Base-by-base conservation (phyloP, 2,329 filamentous ascomycete species). In the Sporothrix euskadiensis region DNA sequence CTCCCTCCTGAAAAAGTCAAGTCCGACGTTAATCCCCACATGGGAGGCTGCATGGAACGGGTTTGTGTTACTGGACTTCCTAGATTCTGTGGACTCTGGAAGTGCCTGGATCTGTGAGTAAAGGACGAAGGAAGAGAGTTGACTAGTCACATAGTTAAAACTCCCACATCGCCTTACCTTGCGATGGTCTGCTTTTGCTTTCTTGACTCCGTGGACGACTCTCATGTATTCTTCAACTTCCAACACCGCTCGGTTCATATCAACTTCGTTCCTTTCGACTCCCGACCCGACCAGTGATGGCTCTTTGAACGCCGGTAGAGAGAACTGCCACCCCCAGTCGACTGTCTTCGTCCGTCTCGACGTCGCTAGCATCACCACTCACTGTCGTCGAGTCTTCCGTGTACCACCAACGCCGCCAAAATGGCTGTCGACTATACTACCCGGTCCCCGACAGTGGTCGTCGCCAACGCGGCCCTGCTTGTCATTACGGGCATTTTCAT, bases 401-500 rank as follows among this genome's bases (percentile, higher is more conserved):
- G 26, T 26, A 65, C 22, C 54, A 32, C 22, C 54, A 32, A 26
- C 22, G 30, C 26, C n/a, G 9, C 35, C 61, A 56, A 41, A 30
- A 35, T 30, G 26, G 26, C 59, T 19, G 57, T 71, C 39, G 47
- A 61, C 56, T 71, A 71, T 35, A 9, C 49, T 1, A 39, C 57
- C 5, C 57, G 70, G 32, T 32, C 26, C n/a, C 4, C 44, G 30
- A 71, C 70, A 4, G 70, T 71, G 19, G 44, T 71, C 12, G 16
- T 56, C 22, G 32, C 57, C 57, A 71, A 71, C 26, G 59, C 47
- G 4, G 57, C 35, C 1, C 30, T 71, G n/a, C 26, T 71, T 4
- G 30, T 32, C n/a, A 22, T 71, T n/a, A 71, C 70, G 12, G 59
- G 39, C n/a, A 30, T 66, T 9, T 71, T 73, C n/a, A 6, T 70